Percentiles rank a stretch among this genome's conserved stretches.
Evolutionary conservation across 2,329 filamentous ascomycete genomes (phyloP).

Genomic region (Simplicillium sp.): DNA sequence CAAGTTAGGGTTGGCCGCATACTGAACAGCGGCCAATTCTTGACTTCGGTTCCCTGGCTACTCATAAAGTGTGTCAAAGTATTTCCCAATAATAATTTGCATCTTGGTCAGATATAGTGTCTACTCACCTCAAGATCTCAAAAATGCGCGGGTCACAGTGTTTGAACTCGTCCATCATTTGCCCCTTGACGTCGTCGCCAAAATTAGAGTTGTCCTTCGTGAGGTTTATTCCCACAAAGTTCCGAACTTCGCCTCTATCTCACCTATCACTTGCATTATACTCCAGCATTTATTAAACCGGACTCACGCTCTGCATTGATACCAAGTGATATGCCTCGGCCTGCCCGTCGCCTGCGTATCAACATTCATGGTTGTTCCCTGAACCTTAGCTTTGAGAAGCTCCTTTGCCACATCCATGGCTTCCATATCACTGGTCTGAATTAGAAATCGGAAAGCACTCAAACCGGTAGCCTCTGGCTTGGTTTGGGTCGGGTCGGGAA

Average conservation of each 20-base stretch:
- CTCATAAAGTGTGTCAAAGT: background rate
- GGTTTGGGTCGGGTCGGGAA: background rate
- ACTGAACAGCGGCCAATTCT: constrained; percentile 5
- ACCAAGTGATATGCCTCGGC: constrained; percentile 6
- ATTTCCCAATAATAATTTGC: background rate
- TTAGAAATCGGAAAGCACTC: constrained; percentile 5
- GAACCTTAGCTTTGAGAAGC: constrained; percentile 1
- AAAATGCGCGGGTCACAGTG: constrained; percentile 2
- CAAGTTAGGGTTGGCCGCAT: constrained; percentile 4
- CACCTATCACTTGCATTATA: background rate
- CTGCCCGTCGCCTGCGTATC: constrained; percentile 2
- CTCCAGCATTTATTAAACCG: background rate
- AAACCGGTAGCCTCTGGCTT: background rate
- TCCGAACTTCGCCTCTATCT: constrained; percentile 4
- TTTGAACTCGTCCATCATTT: constrained; percentile 5
- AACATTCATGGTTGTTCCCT: background rate
- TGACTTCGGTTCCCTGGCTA: constrained; percentile 1
- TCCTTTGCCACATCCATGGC: background rate
- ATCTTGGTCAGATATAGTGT: background rate
- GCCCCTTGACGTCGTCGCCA: background rate
- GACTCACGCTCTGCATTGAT: constrained; percentile 5
- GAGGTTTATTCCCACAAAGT: constrained; percentile 6
- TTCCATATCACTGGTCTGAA: constrained; percentile 1
- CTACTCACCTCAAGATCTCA: constrained; percentile 2
- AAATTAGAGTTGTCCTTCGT: background rate